These are phyloP conservation scores for Fusarium longipes DNA, from an alignment of 2,329 filamentous ascomycete species.

Conservation along the genomic window DNA sequence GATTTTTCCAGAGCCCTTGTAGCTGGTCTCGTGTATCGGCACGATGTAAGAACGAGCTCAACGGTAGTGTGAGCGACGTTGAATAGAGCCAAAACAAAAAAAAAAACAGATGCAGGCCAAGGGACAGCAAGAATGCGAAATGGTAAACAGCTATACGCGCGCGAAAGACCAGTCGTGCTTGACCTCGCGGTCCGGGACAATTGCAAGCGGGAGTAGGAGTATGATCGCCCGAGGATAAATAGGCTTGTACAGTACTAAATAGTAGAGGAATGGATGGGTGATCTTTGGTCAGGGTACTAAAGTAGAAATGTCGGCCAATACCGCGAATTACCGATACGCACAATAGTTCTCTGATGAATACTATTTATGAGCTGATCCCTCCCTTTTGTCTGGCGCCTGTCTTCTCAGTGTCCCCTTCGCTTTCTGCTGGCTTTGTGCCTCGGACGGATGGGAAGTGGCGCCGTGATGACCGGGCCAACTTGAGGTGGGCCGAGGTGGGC, in stretches of 20 bases:
- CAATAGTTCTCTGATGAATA: slow-evolving; percentile 2
- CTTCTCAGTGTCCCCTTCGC: slow-evolving; percentile 25
- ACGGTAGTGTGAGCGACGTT: slow-evolving; percentile 20
- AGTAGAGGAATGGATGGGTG: slow-evolving; percentile 17
- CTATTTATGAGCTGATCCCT: slow-evolving; percentile 29
- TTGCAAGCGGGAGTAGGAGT: slow-evolving; percentile 39
- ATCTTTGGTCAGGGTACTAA: slow-evolving; percentile 8
- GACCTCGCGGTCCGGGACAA: slow-evolving; percentile 42
- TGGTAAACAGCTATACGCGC: slow-evolving; percentile 14
- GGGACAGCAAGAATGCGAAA: slow-evolving; percentile 23
- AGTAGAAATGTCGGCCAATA: slow-evolving; percentile 21
- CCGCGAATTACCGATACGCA: slow-evolving; percentile 28
- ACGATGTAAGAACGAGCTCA: slow-evolving; percentile 37
- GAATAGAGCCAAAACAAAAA: background rate
- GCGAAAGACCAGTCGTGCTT: slow-evolving; percentile 33
- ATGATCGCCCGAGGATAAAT: slow-evolving; percentile 40
- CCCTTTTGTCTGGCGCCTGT: slow-evolving; percentile 25
- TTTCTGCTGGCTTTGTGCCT: slow-evolving; percentile 38
- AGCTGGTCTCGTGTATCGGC: slow-evolving; percentile 27
- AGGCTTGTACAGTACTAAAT: slow-evolving; percentile 27
- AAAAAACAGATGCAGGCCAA: slow-evolving; percentile 17
- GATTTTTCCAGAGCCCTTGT: slow-evolving; percentile 28
- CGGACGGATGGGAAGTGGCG: slow-evolving; percentile 39
- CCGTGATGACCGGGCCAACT: slow-evolving; percentile 26
- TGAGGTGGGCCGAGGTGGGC: slow-evolving; percentile 41